Conservation (phyloP, 2,329 filamentous ascomycete species). For the Aspergillus sp. region DNA sequence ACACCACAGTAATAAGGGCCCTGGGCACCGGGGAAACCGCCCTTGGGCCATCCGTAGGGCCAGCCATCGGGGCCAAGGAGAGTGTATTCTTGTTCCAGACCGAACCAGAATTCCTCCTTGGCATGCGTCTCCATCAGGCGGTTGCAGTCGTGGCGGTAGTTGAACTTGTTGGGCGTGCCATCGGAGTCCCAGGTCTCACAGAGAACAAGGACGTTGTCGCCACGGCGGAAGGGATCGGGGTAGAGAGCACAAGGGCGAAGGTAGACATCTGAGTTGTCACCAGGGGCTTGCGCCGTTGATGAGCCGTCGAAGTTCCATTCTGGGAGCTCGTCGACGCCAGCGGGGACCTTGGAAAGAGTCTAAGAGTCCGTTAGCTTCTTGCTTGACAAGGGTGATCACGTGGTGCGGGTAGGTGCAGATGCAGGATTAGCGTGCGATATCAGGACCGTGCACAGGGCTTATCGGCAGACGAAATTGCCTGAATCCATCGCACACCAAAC, state of each 20-base stretch:
- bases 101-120: slow-evolving; percentile 89
- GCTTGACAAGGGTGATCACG: slow-evolving; percentile 19
- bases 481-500: neutral
- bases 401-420: slow-evolving; percentile 30
- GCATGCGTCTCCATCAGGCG: slow-evolving; percentile 88
- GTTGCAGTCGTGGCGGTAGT: slow-evolving; percentile 89
- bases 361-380: slow-evolving; percentile 31
- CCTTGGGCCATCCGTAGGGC: slow-evolving; percentile 88
- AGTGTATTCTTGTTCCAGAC: slow-evolving; percentile 97
- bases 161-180: slow-evolving; percentile 96
- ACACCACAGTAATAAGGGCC: slow-evolving; percentile 98
- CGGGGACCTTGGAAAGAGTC: slow-evolving; percentile 63
- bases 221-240: slow-evolving; percentile 86
- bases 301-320: slow-evolving; percentile 88
- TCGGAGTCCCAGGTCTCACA: slow-evolving; percentile 93
- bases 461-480: slow-evolving; percentile 16
- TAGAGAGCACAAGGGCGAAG: slow-evolving; percentile 85
- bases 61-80: slow-evolving; percentile 81
- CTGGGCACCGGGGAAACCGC: slow-evolving; percentile 87
- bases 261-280: slow-evolving; percentile 97
- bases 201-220: slow-evolving; percentile 91
- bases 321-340: slow-evolving; percentile 63
- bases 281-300: slow-evolving; percentile 86
- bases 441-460: slow-evolving; percentile 28
- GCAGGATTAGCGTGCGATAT: slow-evolving; percentile 17